Conservation (phyloP, 371 early-diverging fungal species). For the Mortierella sp. region DNA sequence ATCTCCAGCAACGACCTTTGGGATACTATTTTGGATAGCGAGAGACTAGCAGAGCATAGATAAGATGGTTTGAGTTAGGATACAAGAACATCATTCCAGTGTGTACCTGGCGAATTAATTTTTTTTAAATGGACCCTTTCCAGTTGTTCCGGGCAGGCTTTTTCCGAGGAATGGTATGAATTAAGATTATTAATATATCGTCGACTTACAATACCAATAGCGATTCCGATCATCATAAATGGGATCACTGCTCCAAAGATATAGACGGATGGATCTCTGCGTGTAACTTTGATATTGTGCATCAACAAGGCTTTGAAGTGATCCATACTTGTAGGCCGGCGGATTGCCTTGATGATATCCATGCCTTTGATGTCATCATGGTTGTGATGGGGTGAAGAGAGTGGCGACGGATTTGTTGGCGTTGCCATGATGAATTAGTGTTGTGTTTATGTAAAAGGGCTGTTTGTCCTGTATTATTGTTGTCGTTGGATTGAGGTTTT, state of each 20-base stretch:
- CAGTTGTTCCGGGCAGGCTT: background rate
- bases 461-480: background rate
- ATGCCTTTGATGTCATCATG: conserved; percentile 30
- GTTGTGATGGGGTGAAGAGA: background rate
- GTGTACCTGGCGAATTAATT: background rate
- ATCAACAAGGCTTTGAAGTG: conserved; percentile 38
- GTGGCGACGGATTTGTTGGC: background rate
- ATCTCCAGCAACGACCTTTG: conserved; percentile 32
- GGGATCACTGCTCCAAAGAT: conserved; percentile 48
- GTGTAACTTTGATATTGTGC: conserved; percentile 37
- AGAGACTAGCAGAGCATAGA: conserved; percentile 24
- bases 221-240: conserved; percentile 48
- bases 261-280: conserved; percentile 26
- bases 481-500: no score
- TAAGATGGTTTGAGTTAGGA: background rate
- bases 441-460: background rate
- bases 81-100: conserved; percentile 13
- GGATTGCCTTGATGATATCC: conserved; percentile 49
- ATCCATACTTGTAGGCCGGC: conserved; percentile 42
- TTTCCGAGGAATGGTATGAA: background rate
- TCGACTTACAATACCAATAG: conserved; percentile 53
- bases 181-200: background rate
- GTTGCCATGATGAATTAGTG: conserved; percentile 6
- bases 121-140: background rate
- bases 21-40: conserved; percentile 47